Evolutionary conservation across 1,284 basidiomycete species (phyloP), one percentile per base, ranked within the genome.

Genomic region (Microstroma glucosiphilum): DNA sequence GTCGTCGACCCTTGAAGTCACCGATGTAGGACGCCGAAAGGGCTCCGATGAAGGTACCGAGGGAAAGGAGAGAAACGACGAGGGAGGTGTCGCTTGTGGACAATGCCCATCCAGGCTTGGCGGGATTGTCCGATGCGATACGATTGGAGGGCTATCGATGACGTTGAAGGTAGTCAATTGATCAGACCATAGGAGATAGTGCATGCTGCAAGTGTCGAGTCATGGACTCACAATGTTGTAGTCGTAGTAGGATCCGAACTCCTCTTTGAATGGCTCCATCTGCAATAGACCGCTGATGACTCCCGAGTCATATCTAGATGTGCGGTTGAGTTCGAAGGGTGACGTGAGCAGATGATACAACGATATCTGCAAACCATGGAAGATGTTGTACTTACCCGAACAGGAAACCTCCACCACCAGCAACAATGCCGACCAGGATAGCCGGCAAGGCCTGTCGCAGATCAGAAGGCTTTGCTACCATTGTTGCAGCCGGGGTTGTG

Each of bases 361-460:
- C 41, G n/a, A n/a, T 12, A 48, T 3, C 43, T 17, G 6, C 6
- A 12, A n/a, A 3, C 15, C 43, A 48, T 4, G 4, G 12, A 21
- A 17, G 12, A 6, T 6, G 43, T 12, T 48, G 43, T 19, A 23
- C 51, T 54, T 21, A 62, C 69, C 84, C 43, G 79, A 84, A 92
- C 72, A 92, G 87, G 80, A 92, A 89, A 83, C 89, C 89, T 79
- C 87, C 90, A 77, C 92, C 91, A 60, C 89, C 87, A 55, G 90
- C 89, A 74, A 92, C 91, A 60, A 82, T 81, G 67, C 83, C 82
- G 76, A 83, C 75, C 54, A 63, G 58, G 60, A 70, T 72, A 60
- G 70, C 71, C 26, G 70, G 70, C n/a, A 72, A 57, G 43, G 69
- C 62, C 63, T 71, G 67, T 59, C 60, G 60, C 49, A 69, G 63